A percentile compares a stretch with the other conserved stretches of the same genome.
Evolutionary conservation across 306 rosid species (phyloP).

Genomic region (Mimosa pudica): DNA sequence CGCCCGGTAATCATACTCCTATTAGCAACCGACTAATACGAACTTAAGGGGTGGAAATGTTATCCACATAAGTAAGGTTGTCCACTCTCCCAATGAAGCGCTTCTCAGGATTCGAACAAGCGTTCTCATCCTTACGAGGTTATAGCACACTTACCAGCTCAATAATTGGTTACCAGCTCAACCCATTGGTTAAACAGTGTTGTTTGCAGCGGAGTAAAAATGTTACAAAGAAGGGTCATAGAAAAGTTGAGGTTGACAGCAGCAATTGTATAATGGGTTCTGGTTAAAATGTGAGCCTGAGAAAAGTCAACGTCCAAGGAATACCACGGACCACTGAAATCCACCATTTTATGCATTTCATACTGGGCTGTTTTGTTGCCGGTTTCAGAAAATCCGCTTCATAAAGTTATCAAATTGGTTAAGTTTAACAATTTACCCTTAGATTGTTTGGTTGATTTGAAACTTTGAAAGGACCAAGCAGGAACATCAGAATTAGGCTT

Average conservation of each 20-base stretch:
- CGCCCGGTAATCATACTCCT: too few species aligned
- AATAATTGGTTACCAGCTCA: too few species aligned
- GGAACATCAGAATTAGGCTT: not conserved
- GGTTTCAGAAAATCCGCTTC: not conserved
- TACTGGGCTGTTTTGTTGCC: not conserved
- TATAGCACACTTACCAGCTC: too few species aligned
- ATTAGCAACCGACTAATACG: too few species aligned
- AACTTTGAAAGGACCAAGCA: not conserved
- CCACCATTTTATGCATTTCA: not conserved
- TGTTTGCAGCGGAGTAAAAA: not conserved
- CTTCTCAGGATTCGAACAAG: too few species aligned
- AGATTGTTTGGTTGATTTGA: not conserved
- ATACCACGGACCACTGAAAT: not conserved
- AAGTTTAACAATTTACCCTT: not conserved
- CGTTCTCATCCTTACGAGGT: too few species aligned
- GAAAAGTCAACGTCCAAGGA: not conserved
- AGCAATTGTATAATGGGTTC: not conserved
- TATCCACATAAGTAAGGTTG: too few species aligned
- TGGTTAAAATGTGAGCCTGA: not conserved
- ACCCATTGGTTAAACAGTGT: not conserved
- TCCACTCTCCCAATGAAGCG: too few species aligned
- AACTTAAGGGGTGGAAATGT: too few species aligned
- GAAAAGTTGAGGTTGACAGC: not conserved
- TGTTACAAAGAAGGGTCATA: not conserved
- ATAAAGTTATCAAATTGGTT: not conserved